Conservation (phyloP, 352 stramenopile genomes). For the Pythium periplocum region DNA sequence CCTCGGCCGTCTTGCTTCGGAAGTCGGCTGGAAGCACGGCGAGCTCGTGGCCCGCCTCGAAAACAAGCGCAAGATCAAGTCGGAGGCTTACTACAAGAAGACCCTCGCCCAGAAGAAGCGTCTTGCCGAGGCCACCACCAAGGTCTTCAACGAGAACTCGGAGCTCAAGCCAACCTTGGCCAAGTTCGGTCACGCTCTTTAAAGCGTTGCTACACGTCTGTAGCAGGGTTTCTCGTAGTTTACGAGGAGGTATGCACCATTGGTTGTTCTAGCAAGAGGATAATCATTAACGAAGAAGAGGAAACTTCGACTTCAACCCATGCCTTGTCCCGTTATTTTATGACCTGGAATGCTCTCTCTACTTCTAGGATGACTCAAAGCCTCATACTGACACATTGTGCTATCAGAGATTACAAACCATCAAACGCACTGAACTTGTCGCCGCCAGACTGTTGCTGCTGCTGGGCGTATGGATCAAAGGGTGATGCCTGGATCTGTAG, state of each 20-base stretch:
- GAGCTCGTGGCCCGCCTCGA: conserved; percentile 94
- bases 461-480: conserved; percentile 44
- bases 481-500: conserved; percentile 64
- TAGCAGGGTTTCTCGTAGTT: too few species aligned
- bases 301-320: conserved; percentile 4
- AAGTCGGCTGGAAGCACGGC: conserved; percentile 97
- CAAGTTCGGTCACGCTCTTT: conserved; percentile 75
- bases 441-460: conserved; percentile 30
- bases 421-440: conserved; percentile 84
- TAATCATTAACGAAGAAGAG: conserved; percentile 6
- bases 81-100: conserved; percentile 97
- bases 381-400: too few species aligned
- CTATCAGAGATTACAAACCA: conserved; percentile 32
- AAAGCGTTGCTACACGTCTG: conserved; percentile 10
- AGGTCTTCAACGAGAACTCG: conserved; percentile 84
- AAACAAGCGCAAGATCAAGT: conserved; percentile 91
- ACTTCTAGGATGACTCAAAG: too few species aligned
- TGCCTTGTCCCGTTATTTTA: neutral
- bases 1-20: conserved; percentile 91
- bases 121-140: conserved; percentile 77
- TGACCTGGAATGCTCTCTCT: neutral
- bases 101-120: conserved; percentile 93
- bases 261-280: conserved; percentile 2
- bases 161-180: conserved; percentile 84
- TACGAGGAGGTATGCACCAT: too few species aligned